These are phyloP conservation scores for Populus hybrid DNA, from an alignment of 441 rosid genomes.

Conservation along the genomic window DNA sequence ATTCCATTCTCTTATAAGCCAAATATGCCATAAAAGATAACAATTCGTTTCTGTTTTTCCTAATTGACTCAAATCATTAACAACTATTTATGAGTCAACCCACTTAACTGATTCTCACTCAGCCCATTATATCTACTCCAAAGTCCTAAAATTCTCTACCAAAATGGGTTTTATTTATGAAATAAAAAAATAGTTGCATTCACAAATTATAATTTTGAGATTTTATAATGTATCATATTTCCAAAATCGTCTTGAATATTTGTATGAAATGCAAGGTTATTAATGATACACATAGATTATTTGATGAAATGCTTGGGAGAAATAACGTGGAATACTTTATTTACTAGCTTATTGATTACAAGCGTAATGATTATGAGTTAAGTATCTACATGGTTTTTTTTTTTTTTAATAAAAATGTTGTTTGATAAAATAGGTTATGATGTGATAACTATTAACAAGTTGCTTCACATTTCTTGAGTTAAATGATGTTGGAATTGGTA, in stretches of 20 bases:
- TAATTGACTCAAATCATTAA: conserved; percentile 8
- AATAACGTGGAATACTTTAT: conserved; percentile 69
- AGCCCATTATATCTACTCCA: conserved; percentile 20
- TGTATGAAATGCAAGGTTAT: conserved; percentile 36
- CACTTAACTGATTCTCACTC: background rate
- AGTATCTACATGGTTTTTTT: conserved; percentile 26
- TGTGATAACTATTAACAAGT: conserved; percentile 46
- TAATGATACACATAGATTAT: conserved; percentile 31
- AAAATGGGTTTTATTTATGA: conserved; percentile 19
- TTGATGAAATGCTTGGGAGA: conserved; percentile 61
- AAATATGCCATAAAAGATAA: background rate
- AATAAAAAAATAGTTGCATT: conserved; percentile 45
- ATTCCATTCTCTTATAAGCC: background rate
- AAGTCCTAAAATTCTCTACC: conserved; percentile 37
- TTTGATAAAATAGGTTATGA: conserved; percentile 33
- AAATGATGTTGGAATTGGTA: conserved; percentile 34
- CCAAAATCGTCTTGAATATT: conserved; percentile 43
- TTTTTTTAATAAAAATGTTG: conserved; percentile 43
- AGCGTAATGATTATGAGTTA: background rate
- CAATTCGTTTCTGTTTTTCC: background rate
- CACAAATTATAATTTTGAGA: conserved; percentile 40
- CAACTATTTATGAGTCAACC: background rate
- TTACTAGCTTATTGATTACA: conserved; percentile 30
- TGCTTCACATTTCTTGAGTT: conserved; percentile 47
- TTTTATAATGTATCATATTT: conserved; percentile 29